Evolutionary conservation across 106 monocot species (phyloP).

Genomic region (Allium cepa): DNA sequence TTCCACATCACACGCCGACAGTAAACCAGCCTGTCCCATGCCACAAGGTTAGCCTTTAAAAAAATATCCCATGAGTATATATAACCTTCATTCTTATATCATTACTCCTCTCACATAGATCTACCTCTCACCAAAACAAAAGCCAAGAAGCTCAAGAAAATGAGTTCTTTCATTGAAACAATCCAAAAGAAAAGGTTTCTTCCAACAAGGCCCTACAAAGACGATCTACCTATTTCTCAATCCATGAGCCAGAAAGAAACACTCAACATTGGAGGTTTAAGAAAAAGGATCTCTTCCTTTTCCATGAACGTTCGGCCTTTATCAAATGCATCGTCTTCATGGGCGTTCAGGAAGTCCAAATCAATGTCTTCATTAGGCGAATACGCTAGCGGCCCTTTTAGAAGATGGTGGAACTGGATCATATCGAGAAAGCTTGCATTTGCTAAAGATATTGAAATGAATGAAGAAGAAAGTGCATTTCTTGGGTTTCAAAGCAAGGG

Average conservation of each 20-base stretch:
- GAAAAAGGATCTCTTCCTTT: constrained; percentile 71
- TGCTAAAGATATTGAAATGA: constrained; percentile 77
- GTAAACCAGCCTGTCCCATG: constrained; percentile 34
- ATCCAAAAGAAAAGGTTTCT: constrained; percentile 55
- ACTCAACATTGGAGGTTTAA: constrained; percentile 27
- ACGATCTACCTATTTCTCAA: constrained; percentile 46
- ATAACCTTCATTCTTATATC: not conserved
- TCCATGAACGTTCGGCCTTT: constrained; percentile 51
- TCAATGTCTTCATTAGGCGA: constrained; percentile 62
- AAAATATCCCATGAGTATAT: not conserved
- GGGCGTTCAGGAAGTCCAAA: constrained; percentile 53
- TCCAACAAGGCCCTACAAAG: constrained; percentile 51
- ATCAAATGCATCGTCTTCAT: constrained; percentile 29
- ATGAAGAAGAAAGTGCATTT: constrained; percentile 58
- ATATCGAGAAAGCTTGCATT: constrained; percentile 60
- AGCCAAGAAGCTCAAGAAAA: constrained; percentile 5
- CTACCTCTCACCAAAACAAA: not conserved
- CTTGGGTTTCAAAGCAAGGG: constrained; percentile 60
- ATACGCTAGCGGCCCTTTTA: constrained; percentile 40
- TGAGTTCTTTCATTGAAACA: constrained; percentile 38
- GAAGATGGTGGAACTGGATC: constrained; percentile 83
- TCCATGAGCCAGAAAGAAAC: constrained; percentile 1
- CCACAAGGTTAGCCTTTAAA: not conserved
- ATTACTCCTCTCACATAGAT: not conserved
- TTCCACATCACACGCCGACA: constrained; percentile 14